phyloP scores from a whole-genome alignment of 768 basidiomycete genomes.

The Boletus edulis region DNA sequence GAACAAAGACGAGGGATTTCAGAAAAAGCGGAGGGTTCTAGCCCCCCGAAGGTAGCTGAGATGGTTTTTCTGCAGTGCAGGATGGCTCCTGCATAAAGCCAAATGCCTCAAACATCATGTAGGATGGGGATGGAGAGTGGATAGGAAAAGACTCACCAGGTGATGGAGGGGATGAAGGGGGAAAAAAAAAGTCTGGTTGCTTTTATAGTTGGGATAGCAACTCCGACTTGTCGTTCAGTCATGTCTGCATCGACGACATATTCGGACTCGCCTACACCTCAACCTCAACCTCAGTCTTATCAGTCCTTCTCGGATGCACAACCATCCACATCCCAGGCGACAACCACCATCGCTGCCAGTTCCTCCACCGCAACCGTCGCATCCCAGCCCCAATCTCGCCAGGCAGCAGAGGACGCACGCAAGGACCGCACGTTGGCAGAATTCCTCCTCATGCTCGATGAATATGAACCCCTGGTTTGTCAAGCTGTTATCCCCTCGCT shows the following conservation, averaged over 20 bases:
- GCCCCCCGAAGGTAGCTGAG: slow-evolving; percentile 88
- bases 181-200: neutral
- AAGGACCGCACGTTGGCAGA: slow-evolving; percentile 91
- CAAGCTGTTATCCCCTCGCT: neutral
- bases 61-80: slow-evolving; percentile 79
- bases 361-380: slow-evolving; percentile 15
- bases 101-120: slow-evolving; percentile 92
- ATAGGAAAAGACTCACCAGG: slow-evolving; percentile 27
- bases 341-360: slow-evolving; percentile 14
- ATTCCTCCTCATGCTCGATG: slow-evolving; percentile 94
- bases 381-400: slow-evolving; percentile 50
- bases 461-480: slow-evolving; percentile 90
- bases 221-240: slow-evolving; percentile 30
- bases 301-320: slow-evolving; percentile 21
- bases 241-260: slow-evolving; percentile 32
- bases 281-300: slow-evolving; percentile 17
- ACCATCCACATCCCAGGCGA: slow-evolving; percentile 17
- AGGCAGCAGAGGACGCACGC: slow-evolving; percentile 75
- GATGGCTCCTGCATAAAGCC: slow-evolving; percentile 71
- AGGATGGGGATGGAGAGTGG: slow-evolving; percentile 30
- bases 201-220: slow-evolving; percentile 28
- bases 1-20: slow-evolving; percentile 21
- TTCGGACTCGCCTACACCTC: slow-evolving; percentile 33
- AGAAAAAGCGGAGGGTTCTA: slow-evolving; percentile 44
- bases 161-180: neutral